Evolutionary conservation across 208 protist species (phyloP), one percentile per base, ranked within the genome.

Genomic region (Leishmania tarentolae): DNA sequence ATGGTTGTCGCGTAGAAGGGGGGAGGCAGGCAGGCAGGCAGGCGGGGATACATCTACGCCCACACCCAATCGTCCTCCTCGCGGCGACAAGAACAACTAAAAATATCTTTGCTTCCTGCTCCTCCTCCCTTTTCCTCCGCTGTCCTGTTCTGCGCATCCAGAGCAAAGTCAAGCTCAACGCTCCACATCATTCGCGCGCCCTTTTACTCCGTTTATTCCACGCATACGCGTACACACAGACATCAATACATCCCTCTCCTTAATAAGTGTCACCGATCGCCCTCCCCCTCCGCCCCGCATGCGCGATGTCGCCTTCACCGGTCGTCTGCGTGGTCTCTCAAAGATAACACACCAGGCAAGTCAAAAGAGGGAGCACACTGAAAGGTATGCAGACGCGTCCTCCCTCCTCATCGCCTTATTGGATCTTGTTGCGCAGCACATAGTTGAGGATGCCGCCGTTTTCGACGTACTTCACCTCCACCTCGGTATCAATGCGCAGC

Each of bases 401-500:
- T 28, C 35, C 52, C 37, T 31, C 35, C 35, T 53, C 52, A 24
- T 50, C 56, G 24, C 13, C 37, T 68, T 81, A 79, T 73, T 79
- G 57, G 65, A 88, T 75, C 69, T 75, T 87, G 63, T 50, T 86
- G 57, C 97, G 91, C 61, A 99, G 92, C 53, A 99, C 98, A 78
- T 98, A 99, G 80, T 97, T 91, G 44, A 99, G 86, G 73, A 99
- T 98, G 52, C 98, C 98, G 56, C 97, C 97, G 83, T 98, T 88
- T 86, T 95, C 90, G 75, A 96, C 95, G 83, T 98, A 99, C 81
- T 96, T 95, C 75, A 99, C 86, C 90, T 99, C 98, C 80, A 98
- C 92, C 76, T 93, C 91, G 8, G 98, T 99, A 85, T 99, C 98
- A 66, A 99, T 98, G 77, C 98, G 93, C 35, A 99, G 91, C 11